phyloP scores from a whole-genome alignment of 805 yeast genomes.

The Cyberlindnera petersonii region DNA sequence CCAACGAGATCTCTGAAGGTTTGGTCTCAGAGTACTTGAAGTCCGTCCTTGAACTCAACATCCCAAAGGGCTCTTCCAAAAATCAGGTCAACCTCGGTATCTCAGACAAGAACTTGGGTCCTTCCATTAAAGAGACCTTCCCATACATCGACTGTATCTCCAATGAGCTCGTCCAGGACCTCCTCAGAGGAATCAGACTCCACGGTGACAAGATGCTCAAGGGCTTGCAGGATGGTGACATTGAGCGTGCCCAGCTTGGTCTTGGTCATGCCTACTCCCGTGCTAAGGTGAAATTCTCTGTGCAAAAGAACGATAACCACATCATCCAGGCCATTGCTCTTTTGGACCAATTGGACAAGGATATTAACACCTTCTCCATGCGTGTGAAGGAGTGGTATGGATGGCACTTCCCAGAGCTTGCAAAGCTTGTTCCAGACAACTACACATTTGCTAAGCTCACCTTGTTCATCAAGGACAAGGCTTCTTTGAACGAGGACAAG shows the following conservation, averaged over 20 bases:
- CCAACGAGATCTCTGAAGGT: slow-evolving; percentile 97
- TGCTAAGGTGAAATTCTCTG: slow-evolving; percentile 98
- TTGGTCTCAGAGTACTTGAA: slow-evolving; percentile 89
- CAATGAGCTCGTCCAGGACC: slow-evolving; percentile 89
- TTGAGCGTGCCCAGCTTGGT: slow-evolving; percentile 98
- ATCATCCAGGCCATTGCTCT: slow-evolving; percentile 98
- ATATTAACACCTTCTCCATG: slow-evolving; percentile 96
- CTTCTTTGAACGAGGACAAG: slow-evolving; percentile 71
- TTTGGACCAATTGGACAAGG: slow-evolving; percentile 94
- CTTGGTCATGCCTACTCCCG: slow-evolving; percentile 98
- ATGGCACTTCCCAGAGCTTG: slow-evolving; percentile 97
- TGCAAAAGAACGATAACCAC: slow-evolving; percentile 98
- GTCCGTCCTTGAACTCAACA: slow-evolving; percentile 81
- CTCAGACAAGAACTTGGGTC: slow-evolving; percentile 93
- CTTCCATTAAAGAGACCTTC: slow-evolving; percentile 87
- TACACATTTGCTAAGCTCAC: slow-evolving; percentile 93
- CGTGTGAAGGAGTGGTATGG: slow-evolving; percentile 99
- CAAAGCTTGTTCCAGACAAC: slow-evolving; percentile 96
- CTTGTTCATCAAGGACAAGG: slow-evolving; percentile 80
- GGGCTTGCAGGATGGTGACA: slow-evolving; percentile 89
- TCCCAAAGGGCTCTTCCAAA: slow-evolving; percentile 69
- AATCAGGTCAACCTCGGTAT: slow-evolving; percentile 75
- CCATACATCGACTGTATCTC: slow-evolving; percentile 88
- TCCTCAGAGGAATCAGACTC: slow-evolving; percentile 90
- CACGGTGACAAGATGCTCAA: slow-evolving; percentile 86